phyloP scores from a whole-genome alignment of 2,329 filamentous ascomycete genomes.

The Botrytis galanthina region DNA sequence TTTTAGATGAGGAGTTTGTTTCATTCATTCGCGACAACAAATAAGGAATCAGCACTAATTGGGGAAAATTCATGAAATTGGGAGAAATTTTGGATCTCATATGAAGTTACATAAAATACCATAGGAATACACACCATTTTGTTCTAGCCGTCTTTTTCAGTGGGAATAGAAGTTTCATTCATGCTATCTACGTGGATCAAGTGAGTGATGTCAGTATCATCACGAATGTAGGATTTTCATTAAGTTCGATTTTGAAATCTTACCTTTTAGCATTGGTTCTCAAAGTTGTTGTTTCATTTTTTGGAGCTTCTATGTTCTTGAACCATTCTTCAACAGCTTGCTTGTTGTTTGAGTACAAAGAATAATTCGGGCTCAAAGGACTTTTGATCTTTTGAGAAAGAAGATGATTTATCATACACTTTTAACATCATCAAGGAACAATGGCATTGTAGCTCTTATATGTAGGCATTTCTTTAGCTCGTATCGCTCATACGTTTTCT shows the following conservation, averaged over 20 bases:
- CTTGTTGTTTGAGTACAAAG: background rate
- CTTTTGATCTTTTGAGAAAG: background rate
- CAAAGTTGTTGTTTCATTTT: background rate
- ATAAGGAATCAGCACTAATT: slow-evolving; percentile 12
- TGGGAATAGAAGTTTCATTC: background rate
- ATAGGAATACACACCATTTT: slow-evolving; percentile 9
- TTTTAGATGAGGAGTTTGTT: slow-evolving; percentile 25
- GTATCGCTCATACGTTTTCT: background rate
- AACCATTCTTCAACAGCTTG: background rate
- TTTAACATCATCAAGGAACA: background rate
- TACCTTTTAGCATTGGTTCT: background rate
- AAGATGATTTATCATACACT: background rate
- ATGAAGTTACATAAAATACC: background rate
- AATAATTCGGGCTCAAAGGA: background rate
- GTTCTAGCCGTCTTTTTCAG: background rate
- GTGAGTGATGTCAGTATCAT: background rate
- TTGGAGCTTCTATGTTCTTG: background rate
- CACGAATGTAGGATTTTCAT: background rate
- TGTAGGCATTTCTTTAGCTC: background rate
- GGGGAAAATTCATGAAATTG: background rate
- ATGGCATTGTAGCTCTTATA: background rate
- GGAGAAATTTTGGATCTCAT: slow-evolving; percentile 1
- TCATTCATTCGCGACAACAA: slow-evolving; percentile 24
- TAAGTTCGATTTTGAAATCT: background rate
- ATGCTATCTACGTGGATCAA: background rate